phyloP scores from a whole-genome alignment of 352 stramenopile genomes.

The Globisporangium solare region DNA sequence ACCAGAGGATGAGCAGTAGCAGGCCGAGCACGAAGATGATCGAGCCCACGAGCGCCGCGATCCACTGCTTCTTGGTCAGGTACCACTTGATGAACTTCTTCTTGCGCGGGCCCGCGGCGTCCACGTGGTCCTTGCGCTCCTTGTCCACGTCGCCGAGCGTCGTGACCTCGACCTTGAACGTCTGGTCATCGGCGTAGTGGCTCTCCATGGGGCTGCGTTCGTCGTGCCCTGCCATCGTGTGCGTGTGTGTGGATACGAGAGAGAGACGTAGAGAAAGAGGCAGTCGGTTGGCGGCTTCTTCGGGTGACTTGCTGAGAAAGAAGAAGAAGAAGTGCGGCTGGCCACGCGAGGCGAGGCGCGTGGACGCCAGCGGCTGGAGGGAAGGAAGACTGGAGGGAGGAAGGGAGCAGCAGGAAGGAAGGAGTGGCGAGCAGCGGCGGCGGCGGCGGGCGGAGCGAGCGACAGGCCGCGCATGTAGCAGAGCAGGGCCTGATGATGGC shows the following conservation, averaged over 20 bases:
- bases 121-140: slow-evolving; percentile 30
- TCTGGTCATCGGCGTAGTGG: slow-evolving; percentile 14
- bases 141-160: slow-evolving; percentile 29
- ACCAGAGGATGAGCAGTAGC: slow-evolving; percentile 56
- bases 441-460: no score
- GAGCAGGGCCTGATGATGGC: no score
- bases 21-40: slow-evolving; percentile 36
- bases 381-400: not conserved
- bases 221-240: slow-evolving; percentile 8
- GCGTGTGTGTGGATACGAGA: slow-evolving; percentile 4
- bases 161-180: slow-evolving; percentile 24
- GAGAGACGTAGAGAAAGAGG: not conserved
- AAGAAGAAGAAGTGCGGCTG: slow-evolving; percentile 9
- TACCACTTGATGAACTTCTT: slow-evolving; percentile 47
- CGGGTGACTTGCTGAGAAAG: slow-evolving; percentile 8
- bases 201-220: slow-evolving; percentile 2
- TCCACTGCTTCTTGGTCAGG: slow-evolving; percentile 49
- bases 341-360: not conserved
- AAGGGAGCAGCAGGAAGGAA: not conserved
- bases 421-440: no score
- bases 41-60: slow-evolving; percentile 31
- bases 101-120: slow-evolving; percentile 7
- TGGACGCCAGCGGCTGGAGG: no score
- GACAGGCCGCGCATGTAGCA: no score
- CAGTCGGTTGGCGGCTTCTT: not conserved